A percentile compares a stretch with the other conserved stretches of the same genome.
Evolutionary conservation across 2,329 filamentous ascomycete genomes (phyloP).

Genomic region (Diaporthe ilicicola): DNA sequence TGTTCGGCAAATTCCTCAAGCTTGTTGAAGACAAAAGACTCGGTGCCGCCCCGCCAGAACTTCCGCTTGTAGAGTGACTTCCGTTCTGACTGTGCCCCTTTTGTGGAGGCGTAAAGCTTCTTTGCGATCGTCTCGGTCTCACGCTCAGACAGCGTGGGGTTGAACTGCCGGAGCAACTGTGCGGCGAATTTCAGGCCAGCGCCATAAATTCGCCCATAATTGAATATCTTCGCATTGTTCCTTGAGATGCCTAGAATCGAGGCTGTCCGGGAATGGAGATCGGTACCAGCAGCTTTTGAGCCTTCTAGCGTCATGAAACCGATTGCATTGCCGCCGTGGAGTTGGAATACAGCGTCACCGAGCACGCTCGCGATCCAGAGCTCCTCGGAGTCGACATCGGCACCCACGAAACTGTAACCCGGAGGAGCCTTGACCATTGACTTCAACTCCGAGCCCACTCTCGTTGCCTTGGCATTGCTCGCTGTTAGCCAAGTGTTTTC

Average conservation of each 20-base stretch:
- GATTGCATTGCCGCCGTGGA: conserved; percentile 96
- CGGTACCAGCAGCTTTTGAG: conserved; percentile 91
- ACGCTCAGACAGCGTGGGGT: conserved; percentile 80
- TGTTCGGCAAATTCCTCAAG: conserved; percentile 98
- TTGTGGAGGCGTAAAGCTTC: conserved; percentile 87
- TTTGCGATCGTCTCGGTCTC: conserved; percentile 80
- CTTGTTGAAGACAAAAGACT: conserved; percentile 98
- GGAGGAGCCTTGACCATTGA: conserved; percentile 93
- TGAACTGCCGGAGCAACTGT: conserved; percentile 91
- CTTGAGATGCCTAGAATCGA: conserved; percentile 91
- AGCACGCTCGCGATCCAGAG: conserved; percentile 97
- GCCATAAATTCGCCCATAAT: conserved; percentile 99
- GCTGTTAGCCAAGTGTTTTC: conserved; percentile 99
- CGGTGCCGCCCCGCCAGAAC: conserved; percentile 96
- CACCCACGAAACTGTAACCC: conserved; percentile 93
- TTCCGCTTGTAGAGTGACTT: conserved; percentile 75
- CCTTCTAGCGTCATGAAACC: conserved; percentile 99
- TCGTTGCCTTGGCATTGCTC: conserved; percentile 94
- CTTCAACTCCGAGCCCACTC: conserved; percentile 95
- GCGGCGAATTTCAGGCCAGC: conserved; percentile 93
- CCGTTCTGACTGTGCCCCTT: conserved; percentile 84
- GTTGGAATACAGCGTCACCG: conserved; percentile 91
- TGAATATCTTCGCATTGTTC: conserved; percentile 97
- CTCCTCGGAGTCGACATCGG: conserved; percentile 97
- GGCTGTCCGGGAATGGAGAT: conserved; percentile 93